Evolutionary conservation across 2,329 filamentous ascomycete genomes (phyloP), one percentile per base, ranked within the genome.

Genomic region (Penicillium sp.): DNA sequence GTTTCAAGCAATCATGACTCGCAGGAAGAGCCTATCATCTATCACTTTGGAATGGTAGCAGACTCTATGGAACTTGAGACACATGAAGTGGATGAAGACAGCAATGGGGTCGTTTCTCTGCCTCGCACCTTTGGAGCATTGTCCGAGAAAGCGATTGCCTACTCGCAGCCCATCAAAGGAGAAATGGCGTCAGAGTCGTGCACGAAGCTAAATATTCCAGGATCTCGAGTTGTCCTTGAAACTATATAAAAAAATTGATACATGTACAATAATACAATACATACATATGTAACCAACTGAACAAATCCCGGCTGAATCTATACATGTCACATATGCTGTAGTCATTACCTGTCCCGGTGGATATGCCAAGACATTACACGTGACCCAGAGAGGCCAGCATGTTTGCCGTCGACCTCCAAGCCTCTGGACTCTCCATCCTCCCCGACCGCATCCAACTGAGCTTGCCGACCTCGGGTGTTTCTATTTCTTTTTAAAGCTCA

Each of bases 91-190:
- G 21, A 45, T 27, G 35, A 47, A 9, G 41, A 52, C 49, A 9
- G 21, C 29, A 39, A 21, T 59, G 19, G 63, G 65, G 17, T 77
- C 19, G 42, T 61, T 17, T 47, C 65, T 17, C n/a, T 73, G 9
- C 70, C 65, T 15, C 68, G 70, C 51, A 63, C 63, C 25, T 77
- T 78, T 61, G 75, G 75, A 8, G 76, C 74, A 12, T 56, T 77
- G 45, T 76, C 75, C 6, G 75, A 77, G 54, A 75, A 73, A 45
- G 70, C 71, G 19, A 73, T 77, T 49, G 70, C 69, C 12, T 73
- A 71, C 56, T 61, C 63, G 10, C 69, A 70, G 53, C 69, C 66
- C 13, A 29, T 56, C 25, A 52, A 56, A 21, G 49, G 43, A 25
- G 47, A 42, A 38, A 49, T 52, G 31, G 41, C 21, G 19, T 43